A percentile compares a stretch with the other conserved stretches of the same genome.
Conservation (phyloP, 2,329 filamentous ascomycete genomes). For the Hyphodiscus sp. region DNA sequence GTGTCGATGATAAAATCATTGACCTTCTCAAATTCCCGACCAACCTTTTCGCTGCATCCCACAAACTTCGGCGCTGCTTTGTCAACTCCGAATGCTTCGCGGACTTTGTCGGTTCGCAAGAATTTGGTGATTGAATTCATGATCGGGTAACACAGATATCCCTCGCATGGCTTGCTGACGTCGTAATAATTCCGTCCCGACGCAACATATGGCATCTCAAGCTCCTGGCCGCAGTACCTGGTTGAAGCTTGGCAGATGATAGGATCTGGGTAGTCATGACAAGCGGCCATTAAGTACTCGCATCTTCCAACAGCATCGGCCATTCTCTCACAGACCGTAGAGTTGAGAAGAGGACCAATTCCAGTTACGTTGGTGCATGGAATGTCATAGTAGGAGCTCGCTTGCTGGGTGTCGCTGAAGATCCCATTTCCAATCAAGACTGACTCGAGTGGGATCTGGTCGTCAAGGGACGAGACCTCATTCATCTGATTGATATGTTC, state of each 20-base stretch:
- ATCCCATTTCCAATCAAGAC: slow-evolving; percentile 50
- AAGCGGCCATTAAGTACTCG: slow-evolving; percentile 13
- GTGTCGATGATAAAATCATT: slow-evolving; percentile 19
- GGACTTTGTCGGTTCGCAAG: slow-evolving; percentile 13
- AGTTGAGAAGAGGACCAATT: slow-evolving; percentile 16
- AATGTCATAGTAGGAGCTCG: slow-evolving; percentile 46
- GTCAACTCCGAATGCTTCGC: slow-evolving; percentile 14
- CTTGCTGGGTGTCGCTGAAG: slow-evolving; percentile 47
- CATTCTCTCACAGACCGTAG: slow-evolving; percentile 12
- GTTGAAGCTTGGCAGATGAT: slow-evolving; percentile 10
- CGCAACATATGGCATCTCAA: slow-evolving; percentile 15
- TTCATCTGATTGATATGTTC: slow-evolving; percentile 12
- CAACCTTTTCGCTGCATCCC: slow-evolving; percentile 17
- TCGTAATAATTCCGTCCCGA: slow-evolving; percentile 18
- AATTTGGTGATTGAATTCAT: slow-evolving; percentile 19
- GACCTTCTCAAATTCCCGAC: slow-evolving; percentile 14
- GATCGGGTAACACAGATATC: slow-evolving; percentile 20
- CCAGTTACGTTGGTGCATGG: slow-evolving; percentile 19
- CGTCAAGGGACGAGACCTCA: slow-evolving; percentile 29
- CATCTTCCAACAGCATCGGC: slow-evolving; percentile 12
- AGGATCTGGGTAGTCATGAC: slow-evolving; percentile 13
- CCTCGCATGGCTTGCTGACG: slow-evolving; percentile 18
- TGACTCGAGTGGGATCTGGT: slow-evolving; percentile 39
- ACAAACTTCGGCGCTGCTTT: slow-evolving; percentile 12
- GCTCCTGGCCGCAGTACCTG: slow-evolving; percentile 10